Evolutionary conservation across 352 stramenopile genomes (phyloP).

Genomic region (Phytophthora idaei): DNA sequence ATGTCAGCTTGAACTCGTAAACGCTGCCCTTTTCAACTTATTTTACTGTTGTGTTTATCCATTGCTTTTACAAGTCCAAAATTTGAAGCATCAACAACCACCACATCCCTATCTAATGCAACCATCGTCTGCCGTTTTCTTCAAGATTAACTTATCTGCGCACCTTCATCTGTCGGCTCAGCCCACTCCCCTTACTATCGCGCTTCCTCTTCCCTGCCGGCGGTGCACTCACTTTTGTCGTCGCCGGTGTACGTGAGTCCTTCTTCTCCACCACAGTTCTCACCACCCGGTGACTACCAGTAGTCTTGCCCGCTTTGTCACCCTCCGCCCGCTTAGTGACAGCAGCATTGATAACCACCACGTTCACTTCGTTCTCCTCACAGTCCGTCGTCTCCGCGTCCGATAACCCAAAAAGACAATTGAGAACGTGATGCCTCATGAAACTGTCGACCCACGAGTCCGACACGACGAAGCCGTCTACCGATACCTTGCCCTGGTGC

Average conservation of each 20-base stretch:
- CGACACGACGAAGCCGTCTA: conserved; percentile 33
- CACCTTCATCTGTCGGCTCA: conserved; percentile 3
- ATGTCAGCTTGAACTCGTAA: no score
- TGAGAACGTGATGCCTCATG: conserved; percentile 30
- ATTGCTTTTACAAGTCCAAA: no score
- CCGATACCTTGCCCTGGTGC: conserved; percentile 12
- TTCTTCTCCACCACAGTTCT: conserved; percentile 13
- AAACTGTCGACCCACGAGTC: conserved; percentile 40
- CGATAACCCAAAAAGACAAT: conserved; percentile 33
- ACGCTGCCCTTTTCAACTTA: no score
- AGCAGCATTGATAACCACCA: background rate
- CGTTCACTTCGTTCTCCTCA: conserved; percentile 9
- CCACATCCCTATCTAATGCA: background rate
- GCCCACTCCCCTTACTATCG: conserved; percentile 5
- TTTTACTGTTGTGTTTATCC: no score
- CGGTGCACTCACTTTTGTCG: background rate
- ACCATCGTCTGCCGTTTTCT: background rate
- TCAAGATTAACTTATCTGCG: conserved; percentile 22
- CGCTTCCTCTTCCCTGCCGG: conserved; percentile 30
- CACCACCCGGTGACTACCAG: conserved; percentile 9
- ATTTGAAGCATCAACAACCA: background rate
- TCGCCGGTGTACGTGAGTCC: conserved; percentile 11
- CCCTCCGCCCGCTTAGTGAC: conserved; percentile 1
- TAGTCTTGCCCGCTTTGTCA: conserved; percentile 24
- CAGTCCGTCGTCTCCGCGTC: conserved; percentile 28